Evolutionary conservation across 192 early-diverging fungal species (phyloP).

Genomic region (Oehlia diaphana): DNA sequence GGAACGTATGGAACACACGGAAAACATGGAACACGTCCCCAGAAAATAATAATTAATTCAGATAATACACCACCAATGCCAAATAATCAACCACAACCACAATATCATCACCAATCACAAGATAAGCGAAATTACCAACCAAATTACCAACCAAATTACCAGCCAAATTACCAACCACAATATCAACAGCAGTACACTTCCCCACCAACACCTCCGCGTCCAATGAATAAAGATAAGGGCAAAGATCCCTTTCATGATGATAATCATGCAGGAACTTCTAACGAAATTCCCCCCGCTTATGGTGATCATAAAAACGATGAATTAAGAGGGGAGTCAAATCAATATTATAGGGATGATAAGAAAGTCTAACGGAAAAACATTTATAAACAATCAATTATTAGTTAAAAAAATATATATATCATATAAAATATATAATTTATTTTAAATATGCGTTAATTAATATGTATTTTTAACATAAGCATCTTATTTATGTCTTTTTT

Average conservation of each 20-base stretch:
- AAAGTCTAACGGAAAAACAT: not conserved
- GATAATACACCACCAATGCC: not conserved
- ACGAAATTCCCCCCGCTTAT: not conserved
- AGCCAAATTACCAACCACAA: not conserved
- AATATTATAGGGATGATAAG: not conserved
- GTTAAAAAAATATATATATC: too few relatives aligned
- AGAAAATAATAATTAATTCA: not conserved
- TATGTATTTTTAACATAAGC: too few relatives aligned
- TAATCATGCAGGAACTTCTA: not conserved
- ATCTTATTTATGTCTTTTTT: too few relatives aligned
- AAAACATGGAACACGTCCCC: not conserved
- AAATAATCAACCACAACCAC: not conserved
- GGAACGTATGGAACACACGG: too few relatives aligned
- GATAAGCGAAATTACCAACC: not conserved
- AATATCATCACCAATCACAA: not conserved
- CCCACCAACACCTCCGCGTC: too few relatives aligned
- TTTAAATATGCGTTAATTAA: too few relatives aligned
- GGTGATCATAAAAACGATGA: not conserved
- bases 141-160: too few relatives aligned
- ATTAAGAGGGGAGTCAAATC: not conserved
- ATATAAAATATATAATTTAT: too few relatives aligned
- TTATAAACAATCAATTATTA: too few relatives aligned
- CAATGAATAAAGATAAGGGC: not conserved
- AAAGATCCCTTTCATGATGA: not conserved
- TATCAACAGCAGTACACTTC: not conserved